phyloP scores from a whole-genome alignment of 140 eudicot genomes.

The Stevia rebaudiana region DNA sequence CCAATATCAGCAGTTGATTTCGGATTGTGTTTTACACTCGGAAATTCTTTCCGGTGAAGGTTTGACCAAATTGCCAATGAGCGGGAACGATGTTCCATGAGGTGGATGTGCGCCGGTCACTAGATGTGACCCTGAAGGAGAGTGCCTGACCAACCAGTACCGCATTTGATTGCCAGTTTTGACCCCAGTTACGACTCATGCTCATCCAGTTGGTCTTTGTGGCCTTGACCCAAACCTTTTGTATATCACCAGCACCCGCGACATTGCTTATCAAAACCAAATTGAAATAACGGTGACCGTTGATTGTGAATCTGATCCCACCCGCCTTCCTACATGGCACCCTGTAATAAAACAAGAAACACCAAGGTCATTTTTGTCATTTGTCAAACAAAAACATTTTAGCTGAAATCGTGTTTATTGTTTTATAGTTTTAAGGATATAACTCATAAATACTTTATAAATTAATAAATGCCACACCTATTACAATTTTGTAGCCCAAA shows the following conservation, averaged over 20 bases:
- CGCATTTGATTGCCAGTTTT: conserved; percentile 64
- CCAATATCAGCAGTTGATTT: neutral
- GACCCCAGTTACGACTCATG: conserved; percentile 78
- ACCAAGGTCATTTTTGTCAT: conserved; percentile 13
- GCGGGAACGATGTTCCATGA: conserved; percentile 70
- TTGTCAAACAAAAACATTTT: neutral
- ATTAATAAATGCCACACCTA: no score
- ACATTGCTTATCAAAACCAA: conserved; percentile 62
- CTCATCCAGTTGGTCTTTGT: conserved; percentile 55
- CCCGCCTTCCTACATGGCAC: conserved; percentile 63
- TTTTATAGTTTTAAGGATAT: no score
- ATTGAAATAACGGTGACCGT: conserved; percentile 72
- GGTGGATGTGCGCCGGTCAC: conserved; percentile 63
- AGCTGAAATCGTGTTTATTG: neutral
- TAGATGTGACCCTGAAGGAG: conserved; percentile 49
- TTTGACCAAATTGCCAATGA: conserved; percentile 71
- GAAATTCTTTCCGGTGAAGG: conserved; percentile 67
- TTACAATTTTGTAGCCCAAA: no score
- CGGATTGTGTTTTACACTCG: conserved; percentile 36
- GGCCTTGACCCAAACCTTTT: conserved; percentile 45
- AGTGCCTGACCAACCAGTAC: conserved; percentile 62
- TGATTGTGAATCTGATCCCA: conserved; percentile 61
- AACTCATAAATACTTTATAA: no score
- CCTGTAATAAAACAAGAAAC: conserved; percentile 29
- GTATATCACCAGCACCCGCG: conserved; percentile 75